Conservation (phyloP, 345 rosid genomes). For the Anacardium occidentale region DNA sequence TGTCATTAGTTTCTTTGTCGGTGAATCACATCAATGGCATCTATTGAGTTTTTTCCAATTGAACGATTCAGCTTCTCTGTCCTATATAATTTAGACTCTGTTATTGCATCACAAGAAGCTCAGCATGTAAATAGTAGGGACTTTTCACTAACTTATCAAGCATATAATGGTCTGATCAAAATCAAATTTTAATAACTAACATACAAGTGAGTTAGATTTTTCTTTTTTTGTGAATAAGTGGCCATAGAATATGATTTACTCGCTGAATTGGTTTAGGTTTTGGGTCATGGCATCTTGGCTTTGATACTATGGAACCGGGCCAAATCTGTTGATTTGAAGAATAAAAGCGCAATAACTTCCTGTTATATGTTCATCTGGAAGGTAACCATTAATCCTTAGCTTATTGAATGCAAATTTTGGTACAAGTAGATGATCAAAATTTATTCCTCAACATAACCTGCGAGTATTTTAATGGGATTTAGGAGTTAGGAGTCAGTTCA, state of each 20-base stretch:
- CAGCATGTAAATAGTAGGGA: neutral
- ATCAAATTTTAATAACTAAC: too few species aligned
- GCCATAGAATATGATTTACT: neutral
- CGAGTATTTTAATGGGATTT: neutral
- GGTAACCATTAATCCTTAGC: conserved; percentile 39
- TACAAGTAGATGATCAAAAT: neutral
- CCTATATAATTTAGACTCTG: neutral
- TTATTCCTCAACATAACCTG: neutral
- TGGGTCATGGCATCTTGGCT: conserved; percentile 71
- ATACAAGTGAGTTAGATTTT: neutral
- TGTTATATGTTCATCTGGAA: conserved; percentile 98
- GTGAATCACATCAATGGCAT: neutral
- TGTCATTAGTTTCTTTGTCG: conserved; percentile 15
- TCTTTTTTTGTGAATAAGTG: neutral
- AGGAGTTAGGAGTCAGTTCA: too few species aligned
- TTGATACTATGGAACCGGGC: conserved; percentile 67
- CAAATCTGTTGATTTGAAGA: conserved; percentile 64
- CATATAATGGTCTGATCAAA: neutral
- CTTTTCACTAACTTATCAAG: neutral
- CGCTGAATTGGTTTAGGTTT: conserved; percentile 42
- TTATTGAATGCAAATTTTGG: neutral
- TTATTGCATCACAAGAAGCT: neutral
- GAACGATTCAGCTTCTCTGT: neutral
- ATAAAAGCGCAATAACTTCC: conserved; percentile 78
- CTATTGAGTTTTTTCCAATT: neutral